phyloP scores from a whole-genome alignment of 768 basidiomycete genomes.

The Termitomyces sp. region DNA sequence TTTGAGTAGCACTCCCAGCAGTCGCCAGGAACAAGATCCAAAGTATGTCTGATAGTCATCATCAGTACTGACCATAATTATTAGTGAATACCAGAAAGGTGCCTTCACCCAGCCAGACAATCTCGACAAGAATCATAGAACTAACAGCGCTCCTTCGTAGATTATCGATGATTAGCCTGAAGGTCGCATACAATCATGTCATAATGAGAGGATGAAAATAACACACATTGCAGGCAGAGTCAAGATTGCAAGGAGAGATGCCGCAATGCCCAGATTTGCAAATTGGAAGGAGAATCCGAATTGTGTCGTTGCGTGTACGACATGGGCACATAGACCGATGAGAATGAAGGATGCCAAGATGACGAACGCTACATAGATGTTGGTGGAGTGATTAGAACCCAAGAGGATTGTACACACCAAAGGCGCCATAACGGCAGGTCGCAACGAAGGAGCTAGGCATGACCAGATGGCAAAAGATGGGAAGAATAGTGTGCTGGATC shows the following conservation, averaged over 20 bases:
- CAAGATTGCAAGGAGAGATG: slow-evolving; percentile 30
- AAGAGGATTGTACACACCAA: background rate
- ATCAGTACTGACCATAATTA: background rate
- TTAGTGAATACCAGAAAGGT: background rate
- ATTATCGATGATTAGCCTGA: slow-evolving; percentile 29
- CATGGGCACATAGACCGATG: slow-evolving; percentile 17
- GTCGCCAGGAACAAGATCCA: slow-evolving; percentile 43
- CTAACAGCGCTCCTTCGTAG: slow-evolving; percentile 30
- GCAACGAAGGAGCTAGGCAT: background rate
- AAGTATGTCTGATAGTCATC: slow-evolving; percentile 27
- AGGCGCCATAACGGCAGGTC: background rate
- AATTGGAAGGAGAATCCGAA: slow-evolving; percentile 21
- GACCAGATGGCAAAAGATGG: background rate
- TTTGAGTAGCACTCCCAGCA: slow-evolving; percentile 27
- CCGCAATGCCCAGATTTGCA: slow-evolving; percentile 29
- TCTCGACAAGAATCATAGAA: slow-evolving; percentile 34
- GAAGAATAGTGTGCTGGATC: background rate
- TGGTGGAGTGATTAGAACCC: background rate
- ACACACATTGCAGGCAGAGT: slow-evolving; percentile 36
- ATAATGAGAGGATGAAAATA: background rate
- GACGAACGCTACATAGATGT: slow-evolving; percentile 8
- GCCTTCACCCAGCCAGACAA: slow-evolving; percentile 33
- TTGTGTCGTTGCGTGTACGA: slow-evolving; percentile 15
- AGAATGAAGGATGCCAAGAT: slow-evolving; percentile 23
- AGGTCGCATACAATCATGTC: background rate